phyloP scores from a whole-genome alignment of 164 flowering plant species.

The Paratinospora sagittata region DNA sequence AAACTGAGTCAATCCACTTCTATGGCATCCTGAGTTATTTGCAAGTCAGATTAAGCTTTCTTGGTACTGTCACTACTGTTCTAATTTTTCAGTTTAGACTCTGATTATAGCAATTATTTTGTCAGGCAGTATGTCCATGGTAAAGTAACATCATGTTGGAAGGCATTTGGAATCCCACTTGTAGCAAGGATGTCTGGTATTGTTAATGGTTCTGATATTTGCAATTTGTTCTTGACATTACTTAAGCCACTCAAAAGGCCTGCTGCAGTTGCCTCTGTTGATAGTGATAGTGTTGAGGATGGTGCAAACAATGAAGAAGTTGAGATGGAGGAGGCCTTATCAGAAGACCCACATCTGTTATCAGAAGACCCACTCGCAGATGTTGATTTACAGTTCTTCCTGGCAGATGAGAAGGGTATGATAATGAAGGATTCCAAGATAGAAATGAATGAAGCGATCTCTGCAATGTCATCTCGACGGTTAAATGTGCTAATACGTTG shows the following conservation, averaged over 20 bases:
- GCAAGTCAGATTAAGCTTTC: neutral
- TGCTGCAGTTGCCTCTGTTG: slow-evolving; percentile 21
- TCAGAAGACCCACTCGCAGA: slow-evolving; percentile 25
- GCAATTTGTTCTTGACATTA: slow-evolving; percentile 42
- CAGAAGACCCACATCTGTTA: slow-evolving; percentile 17
- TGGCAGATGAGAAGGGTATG: slow-evolving; percentile 61
- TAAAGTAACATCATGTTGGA: slow-evolving; percentile 38
- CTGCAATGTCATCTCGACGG: slow-evolving; percentile 25
- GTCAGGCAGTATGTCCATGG: slow-evolving; percentile 49
- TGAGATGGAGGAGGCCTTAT: slow-evolving; percentile 25
- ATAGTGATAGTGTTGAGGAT: slow-evolving; percentile 21
- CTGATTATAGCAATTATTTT: slow-evolving; percentile 13
- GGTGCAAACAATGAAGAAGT: slow-evolving; percentile 24
- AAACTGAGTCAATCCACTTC: neutral
- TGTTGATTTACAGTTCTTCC: slow-evolving; percentile 43
- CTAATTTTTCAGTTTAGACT: slow-evolving; percentile 1
- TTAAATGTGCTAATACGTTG: slow-evolving; percentile 61
- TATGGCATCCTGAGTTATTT: slow-evolving; percentile 3
- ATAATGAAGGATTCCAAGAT: slow-evolving; percentile 33
- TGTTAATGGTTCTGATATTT: slow-evolving; percentile 52
- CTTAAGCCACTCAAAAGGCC: slow-evolving; percentile 42
- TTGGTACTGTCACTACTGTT: neutral
- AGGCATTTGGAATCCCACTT: slow-evolving; percentile 77
- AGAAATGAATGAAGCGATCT: slow-evolving; percentile 38
- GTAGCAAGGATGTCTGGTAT: slow-evolving; percentile 35